A percentile compares a stretch with the other conserved stretches of the same genome.
phyloP scores from a whole-genome alignment of 345 rosid species.

The Pistacia integerrima region DNA sequence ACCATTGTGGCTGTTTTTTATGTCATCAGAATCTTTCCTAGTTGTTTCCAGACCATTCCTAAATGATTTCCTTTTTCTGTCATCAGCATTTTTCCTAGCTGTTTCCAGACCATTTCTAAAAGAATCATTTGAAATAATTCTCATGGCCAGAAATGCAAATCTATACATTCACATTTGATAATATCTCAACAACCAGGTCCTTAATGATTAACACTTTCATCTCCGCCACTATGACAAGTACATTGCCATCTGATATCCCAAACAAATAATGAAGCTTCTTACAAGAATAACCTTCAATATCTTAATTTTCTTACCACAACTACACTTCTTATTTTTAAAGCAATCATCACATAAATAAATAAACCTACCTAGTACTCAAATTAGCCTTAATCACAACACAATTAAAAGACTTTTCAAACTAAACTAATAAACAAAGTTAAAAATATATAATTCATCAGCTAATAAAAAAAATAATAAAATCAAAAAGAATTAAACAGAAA shows the following conservation, averaged over 20 bases:
- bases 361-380: background rate
- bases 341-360: background rate
- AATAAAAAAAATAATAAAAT: background rate
- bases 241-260: background rate
- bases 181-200: background rate
- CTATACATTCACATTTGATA: background rate
- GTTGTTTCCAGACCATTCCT: too few relatives aligned
- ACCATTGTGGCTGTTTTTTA: background rate
- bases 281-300: background rate
- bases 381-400: background rate
- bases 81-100: background rate
- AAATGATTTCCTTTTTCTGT: background rate
- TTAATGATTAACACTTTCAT: background rate
- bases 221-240: background rate
- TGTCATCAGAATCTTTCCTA: conserved; percentile 1
- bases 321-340: background rate
- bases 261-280: background rate
- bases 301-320: background rate
- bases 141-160: background rate
- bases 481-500: background rate
- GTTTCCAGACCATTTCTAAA: background rate
- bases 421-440: background rate
- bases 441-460: background rate
- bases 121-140: background rate
- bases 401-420: background rate